Conservation (phyloP, 2,329 filamentous ascomycete genomes). For the Fusarium pseudonygamai region DNA sequence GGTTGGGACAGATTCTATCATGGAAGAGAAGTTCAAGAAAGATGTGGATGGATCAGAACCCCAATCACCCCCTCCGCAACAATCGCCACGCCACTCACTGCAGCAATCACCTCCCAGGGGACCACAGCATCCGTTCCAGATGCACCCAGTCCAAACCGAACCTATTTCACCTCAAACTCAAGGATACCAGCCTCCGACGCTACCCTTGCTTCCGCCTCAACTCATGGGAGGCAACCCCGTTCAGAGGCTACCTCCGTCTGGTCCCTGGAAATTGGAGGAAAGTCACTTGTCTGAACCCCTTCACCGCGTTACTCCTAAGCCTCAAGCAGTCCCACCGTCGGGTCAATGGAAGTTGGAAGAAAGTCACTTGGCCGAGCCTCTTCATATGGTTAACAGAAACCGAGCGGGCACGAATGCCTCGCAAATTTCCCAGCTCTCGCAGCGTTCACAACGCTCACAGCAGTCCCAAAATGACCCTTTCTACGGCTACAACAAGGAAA, state of each 20-base stretch:
- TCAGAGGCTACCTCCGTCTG: slow-evolving; percentile 54
- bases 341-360: slow-evolving; percentile 64
- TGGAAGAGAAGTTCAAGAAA: slow-evolving; percentile 29
- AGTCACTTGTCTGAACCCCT: slow-evolving; percentile 64
- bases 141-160: slow-evolving; percentile 27
- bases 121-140: slow-evolving; percentile 33
- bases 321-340: slow-evolving; percentile 52
- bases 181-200: slow-evolving; percentile 15
- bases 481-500: slow-evolving; percentile 58
- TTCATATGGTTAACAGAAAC: slow-evolving; percentile 49
- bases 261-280: slow-evolving; percentile 64
- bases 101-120: slow-evolving; percentile 16
- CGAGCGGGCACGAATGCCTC: slow-evolving; percentile 44
- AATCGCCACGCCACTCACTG: background rate
- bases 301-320: slow-evolving; percentile 39
- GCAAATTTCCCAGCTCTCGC: slow-evolving; percentile 35
- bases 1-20: slow-evolving; percentile 31
- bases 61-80: slow-evolving; percentile 9
- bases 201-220: slow-evolving; percentile 39
- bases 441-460: slow-evolving; percentile 37
- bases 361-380: slow-evolving; percentile 61
- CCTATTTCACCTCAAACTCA: slow-evolving; percentile 19
- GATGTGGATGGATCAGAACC: slow-evolving; percentile 16
- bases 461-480: slow-evolving; percentile 42
- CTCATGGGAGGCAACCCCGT: slow-evolving; percentile 49